Evolutionary conservation across 2,329 filamentous ascomycete genomes (phyloP).

Genomic region (Pleurostoma richardsiae): DNA sequence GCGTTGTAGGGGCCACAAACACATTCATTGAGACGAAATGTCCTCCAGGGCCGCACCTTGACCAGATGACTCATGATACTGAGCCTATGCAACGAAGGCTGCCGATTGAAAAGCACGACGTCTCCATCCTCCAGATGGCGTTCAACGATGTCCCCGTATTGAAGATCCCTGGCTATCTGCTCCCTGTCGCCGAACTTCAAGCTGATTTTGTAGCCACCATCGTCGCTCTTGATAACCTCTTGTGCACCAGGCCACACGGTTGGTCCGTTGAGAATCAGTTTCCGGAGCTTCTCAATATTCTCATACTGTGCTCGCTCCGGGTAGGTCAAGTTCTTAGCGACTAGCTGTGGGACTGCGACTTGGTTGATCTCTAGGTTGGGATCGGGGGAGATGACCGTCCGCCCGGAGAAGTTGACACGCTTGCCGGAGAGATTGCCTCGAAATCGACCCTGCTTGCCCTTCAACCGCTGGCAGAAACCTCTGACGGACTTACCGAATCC

Average conservation of each 20-base stretch:
- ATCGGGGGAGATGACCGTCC: constrained; percentile 96
- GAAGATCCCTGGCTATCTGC: constrained; percentile 66
- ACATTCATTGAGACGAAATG: constrained; percentile 95
- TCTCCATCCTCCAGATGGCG: constrained; percentile 93
- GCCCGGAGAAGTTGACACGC: constrained; percentile 95
- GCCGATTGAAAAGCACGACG: constrained; percentile 95
- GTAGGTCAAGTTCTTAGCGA: constrained; percentile 96
- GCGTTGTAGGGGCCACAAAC: constrained; percentile 98
- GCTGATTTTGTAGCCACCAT: constrained; percentile 63
- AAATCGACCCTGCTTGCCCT: constrained; percentile 96
- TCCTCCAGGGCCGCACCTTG: constrained; percentile 91
- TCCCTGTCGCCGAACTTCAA: constrained; percentile 71
- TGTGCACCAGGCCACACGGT: constrained; percentile 85
- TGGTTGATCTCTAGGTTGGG: constrained; percentile 91
- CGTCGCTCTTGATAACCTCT: constrained; percentile 64
- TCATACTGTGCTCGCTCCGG: constrained; percentile 81
- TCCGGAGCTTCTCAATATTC: constrained; percentile 77
- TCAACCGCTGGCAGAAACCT: constrained; percentile 90
- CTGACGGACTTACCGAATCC: constrained; percentile 84
- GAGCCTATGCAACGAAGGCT: constrained; percentile 95
- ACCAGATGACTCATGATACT: constrained; percentile 96
- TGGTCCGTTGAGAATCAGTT: constrained; percentile 70
- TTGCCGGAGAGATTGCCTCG: constrained; percentile 96
- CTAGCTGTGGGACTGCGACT: constrained; percentile 83
- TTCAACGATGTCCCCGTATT: constrained; percentile 84